These are phyloP conservation scores for Colletotrichum camelliae DNA, from an alignment of 2,329 filamentous ascomycete genomes.

Conservation along the genomic window DNA sequence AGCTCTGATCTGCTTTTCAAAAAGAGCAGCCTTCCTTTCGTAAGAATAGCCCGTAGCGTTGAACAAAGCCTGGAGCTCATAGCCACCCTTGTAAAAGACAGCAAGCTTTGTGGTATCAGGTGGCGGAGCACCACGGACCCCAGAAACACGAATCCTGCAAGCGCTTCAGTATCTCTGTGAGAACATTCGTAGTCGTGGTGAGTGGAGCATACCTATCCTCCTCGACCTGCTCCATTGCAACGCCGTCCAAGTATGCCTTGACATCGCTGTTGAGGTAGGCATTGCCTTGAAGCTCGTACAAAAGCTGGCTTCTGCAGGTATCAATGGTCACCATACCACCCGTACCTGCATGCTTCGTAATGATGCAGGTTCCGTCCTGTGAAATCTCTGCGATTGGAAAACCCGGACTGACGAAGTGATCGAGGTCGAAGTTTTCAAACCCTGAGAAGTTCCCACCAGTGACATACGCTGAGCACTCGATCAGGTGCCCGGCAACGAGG, in stretches of 20 bases:
- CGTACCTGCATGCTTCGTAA: not conserved
- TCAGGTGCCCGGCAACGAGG: not conserved
- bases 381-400: not conserved
- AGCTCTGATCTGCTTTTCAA: not conserved
- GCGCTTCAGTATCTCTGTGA: not conserved
- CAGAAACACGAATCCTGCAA: not conserved
- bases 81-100: conserved; percentile 53
- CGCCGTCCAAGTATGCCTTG: conserved; percentile 41
- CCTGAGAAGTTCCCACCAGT: not conserved
- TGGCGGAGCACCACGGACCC: conserved; percentile 33
- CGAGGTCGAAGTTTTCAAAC: not conserved
- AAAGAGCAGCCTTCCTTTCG: conserved; percentile 32
- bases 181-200: not conserved
- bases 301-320: conserved; percentile 47
- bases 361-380: not conserved
- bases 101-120: conserved; percentile 57
- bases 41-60: conserved; percentile 55
- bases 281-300: conserved; percentile 54
- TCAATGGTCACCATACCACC: conserved; percentile 34
- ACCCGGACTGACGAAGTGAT: not conserved
- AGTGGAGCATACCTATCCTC: not conserved
- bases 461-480: not conserved
- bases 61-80: conserved; percentile 46
- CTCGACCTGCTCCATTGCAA: conserved; percentile 39
- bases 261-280: conserved; percentile 55